Percentiles rank a stretch among this genome's conserved stretches.
These are phyloP conservation scores for Myriosclerotinia curreyana DNA, from an alignment of 2,329 filamentous ascomycete species.

Conservation along the genomic window DNA sequence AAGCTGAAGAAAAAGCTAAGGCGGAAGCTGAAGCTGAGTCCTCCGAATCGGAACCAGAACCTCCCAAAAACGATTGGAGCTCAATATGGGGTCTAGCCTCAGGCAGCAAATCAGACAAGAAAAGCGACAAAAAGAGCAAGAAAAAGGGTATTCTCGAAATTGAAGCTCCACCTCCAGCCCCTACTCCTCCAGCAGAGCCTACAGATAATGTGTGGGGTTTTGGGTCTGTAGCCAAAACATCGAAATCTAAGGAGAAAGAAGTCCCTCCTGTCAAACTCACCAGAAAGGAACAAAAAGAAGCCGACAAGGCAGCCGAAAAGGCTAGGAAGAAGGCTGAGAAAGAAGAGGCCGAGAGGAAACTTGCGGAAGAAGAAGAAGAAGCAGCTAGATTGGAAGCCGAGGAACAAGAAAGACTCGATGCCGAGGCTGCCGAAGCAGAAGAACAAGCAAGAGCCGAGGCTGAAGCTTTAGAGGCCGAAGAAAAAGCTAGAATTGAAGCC, in stretches of 20 bases:
- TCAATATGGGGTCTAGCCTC: slow-evolving; percentile 41
- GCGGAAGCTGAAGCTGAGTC: slow-evolving; percentile 8
- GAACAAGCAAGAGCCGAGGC: slow-evolving; percentile 38
- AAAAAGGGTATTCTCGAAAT: slow-evolving; percentile 39
- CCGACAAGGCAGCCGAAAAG: slow-evolving; percentile 48
- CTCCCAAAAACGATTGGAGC: slow-evolving; percentile 19
- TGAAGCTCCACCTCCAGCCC: slow-evolving; percentile 48
- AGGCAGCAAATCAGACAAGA: slow-evolving; percentile 42
- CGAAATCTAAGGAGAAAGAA: slow-evolving; percentile 46
- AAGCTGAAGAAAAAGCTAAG: slow-evolving; percentile 35
- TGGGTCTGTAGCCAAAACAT: slow-evolving; percentile 39
- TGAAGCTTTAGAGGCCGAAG: slow-evolving; percentile 51
- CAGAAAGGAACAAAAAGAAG: slow-evolving; percentile 52
- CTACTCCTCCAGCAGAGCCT: slow-evolving; percentile 48
- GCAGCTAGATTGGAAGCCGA: slow-evolving; percentile 33
- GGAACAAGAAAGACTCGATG: no score
- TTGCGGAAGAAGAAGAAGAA: slow-evolving; percentile 40
- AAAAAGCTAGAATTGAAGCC: slow-evolving; percentile 40
- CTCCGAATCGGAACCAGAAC: slow-evolving; percentile 22
- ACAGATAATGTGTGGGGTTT: slow-evolving; percentile 41
- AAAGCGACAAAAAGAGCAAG: slow-evolving; percentile 41
- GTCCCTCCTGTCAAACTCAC: slow-evolving; percentile 43
- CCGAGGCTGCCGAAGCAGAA: no score
- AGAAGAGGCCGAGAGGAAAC: slow-evolving; percentile 46
- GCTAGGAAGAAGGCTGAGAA: slow-evolving; percentile 51